Evolutionary conservation across 2,329 filamentous ascomycete genomes (phyloP), one percentile per base, ranked within the genome.

Genomic region (Furcasterigmium furcatum): DNA sequence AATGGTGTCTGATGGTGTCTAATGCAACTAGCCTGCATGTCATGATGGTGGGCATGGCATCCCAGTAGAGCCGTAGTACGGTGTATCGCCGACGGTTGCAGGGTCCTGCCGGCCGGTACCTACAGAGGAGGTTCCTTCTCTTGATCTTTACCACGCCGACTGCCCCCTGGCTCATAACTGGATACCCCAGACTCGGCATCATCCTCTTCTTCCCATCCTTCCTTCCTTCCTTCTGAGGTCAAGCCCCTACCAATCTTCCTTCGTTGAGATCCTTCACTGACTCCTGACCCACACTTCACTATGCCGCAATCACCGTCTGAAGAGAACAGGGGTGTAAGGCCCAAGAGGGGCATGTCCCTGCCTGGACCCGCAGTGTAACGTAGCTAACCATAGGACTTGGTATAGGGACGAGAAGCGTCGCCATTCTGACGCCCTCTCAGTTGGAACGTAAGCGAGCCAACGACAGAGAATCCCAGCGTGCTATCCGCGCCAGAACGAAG

Each of bases 371-470:
- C 24, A 12, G 7, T 12, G 24, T 12, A 27, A 12, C 12, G 12
- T 27, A 12, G 24, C 24, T 27, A 12, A 27, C 12, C 12, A 7
- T 7, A 27, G 24, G 12, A 27, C 24, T 12, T 12, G 12, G 12
- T 20, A 32, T 41, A 76, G 79, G 78, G 40, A 79, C 86, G 48
- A 82, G 90, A 54, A 91, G 88, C 52, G 91, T 95, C 46, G 89
- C 90, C 52, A 92, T 88, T 58, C 76, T 96, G 61, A 95, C 89
- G 10, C 87, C 90, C 6, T 87, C 91, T 50, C 91, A 96, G 67
- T 79, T 96, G 48, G 88, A 87, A 24, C 87, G 91, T 65, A 96
- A 96, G 73, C 79, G 91, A 52, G 88, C 89, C 58, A 96, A 96
- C 70, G 91, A 96, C 64, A 82, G 91, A 50, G 89, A 95, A 66